Evolutionary conservation across 495 filamentous ascomycete species (phyloP).

Genomic region (Xylaria nigripes): DNA sequence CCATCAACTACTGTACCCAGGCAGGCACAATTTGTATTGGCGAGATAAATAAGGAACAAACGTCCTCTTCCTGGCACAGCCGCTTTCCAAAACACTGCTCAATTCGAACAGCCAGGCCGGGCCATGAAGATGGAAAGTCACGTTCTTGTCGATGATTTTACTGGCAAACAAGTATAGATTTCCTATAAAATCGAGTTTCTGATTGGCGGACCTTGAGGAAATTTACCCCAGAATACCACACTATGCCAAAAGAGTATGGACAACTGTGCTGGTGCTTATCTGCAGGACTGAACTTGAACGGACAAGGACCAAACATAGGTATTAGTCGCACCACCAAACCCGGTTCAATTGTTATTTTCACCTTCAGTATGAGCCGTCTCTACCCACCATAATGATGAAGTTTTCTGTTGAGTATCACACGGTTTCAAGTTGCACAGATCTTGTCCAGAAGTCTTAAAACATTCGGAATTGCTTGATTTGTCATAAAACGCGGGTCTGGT

Average conservation of each 20-base stretch:
- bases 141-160: conserved; percentile 1
- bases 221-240: neutral
- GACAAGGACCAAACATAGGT: neutral
- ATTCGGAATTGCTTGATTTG: neutral
- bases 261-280: neutral
- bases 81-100: neutral
- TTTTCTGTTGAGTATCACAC: neutral
- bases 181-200: conserved; percentile 16
- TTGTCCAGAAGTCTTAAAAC: neutral
- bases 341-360: neutral
- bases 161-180: conserved; percentile 5
- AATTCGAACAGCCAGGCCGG: neutral
- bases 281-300: neutral
- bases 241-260: neutral
- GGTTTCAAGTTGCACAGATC: neutral
- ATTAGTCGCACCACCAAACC: conserved; percentile 3
- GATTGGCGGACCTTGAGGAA: conserved; percentile 21
- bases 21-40: neutral
- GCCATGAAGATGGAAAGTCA: neutral
- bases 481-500: neutral
- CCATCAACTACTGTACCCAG: conserved; percentile 3
- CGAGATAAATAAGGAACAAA: neutral
- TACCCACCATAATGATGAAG: neutral
- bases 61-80: neutral
- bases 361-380: conserved; percentile 2